A percentile compares a stretch with the other conserved stretches of the same genome.
Conservation (phyloP, 2,329 filamentous ascomycete species). For the Aspergillus sp. region DNA sequence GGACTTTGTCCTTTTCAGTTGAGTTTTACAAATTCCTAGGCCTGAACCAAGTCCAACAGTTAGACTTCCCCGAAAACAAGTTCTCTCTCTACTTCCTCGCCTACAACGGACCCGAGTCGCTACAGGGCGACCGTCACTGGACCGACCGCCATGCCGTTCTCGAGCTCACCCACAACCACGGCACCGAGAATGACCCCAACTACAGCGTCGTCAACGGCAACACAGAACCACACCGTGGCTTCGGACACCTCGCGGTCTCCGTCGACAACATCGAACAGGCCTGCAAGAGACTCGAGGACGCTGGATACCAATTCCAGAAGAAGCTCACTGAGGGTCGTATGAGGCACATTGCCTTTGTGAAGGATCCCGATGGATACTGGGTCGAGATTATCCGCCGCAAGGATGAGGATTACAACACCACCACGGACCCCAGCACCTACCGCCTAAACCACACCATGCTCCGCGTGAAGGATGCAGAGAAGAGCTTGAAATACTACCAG, state of each 20-base stretch:
- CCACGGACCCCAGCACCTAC: slow-evolving; percentile 74
- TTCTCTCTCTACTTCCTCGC: slow-evolving; percentile 96
- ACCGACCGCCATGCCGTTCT: slow-evolving; percentile 84
- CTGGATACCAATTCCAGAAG: slow-evolving; percentile 93
- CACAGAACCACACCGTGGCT: slow-evolving; percentile 77
- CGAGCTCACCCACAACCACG: slow-evolving; percentile 82
- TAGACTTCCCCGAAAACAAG: slow-evolving; percentile 80
- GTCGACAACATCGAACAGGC: slow-evolving; percentile 85
- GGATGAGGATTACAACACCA: slow-evolving; percentile 68
- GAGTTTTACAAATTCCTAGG: slow-evolving; percentile 94
- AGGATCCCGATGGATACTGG: slow-evolving; percentile 86
- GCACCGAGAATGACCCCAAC: slow-evolving; percentile 78
- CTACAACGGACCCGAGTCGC: slow-evolving; percentile 74
- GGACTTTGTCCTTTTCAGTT: slow-evolving; percentile 50
- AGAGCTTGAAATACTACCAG: slow-evolving; percentile 76
- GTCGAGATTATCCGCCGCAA: slow-evolving; percentile 62
- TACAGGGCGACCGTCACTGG: slow-evolving; percentile 72
- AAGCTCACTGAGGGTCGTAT: slow-evolving; percentile 85
- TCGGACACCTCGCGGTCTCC: slow-evolving; percentile 82
- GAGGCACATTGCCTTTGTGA: slow-evolving; percentile 82
- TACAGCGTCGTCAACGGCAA: slow-evolving; percentile 89
- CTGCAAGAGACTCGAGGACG: slow-evolving; percentile 84
- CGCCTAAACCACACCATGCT: slow-evolving; percentile 73
- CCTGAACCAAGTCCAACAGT: slow-evolving; percentile 77
- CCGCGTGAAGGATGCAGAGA: slow-evolving; percentile 78